Percentiles rank a stretch among this genome's conserved stretches.
Evolutionary conservation across 2,329 filamentous ascomycete genomes (phyloP).

Genomic region (Fusarium neocosmosporiellum): DNA sequence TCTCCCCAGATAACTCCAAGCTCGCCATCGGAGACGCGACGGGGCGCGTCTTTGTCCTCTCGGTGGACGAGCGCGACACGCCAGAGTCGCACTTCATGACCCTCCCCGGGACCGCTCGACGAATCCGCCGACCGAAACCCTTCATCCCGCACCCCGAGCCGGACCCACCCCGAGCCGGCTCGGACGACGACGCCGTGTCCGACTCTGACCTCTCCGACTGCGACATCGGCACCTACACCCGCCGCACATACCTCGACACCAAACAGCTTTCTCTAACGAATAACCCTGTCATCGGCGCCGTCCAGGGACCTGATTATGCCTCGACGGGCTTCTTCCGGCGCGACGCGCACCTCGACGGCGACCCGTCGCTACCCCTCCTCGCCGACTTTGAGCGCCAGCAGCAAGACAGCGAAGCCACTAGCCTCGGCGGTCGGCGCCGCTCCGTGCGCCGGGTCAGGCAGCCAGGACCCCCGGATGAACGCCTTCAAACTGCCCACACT

Average conservation of each 20-base stretch:
- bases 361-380: slow-evolving; percentile 58
- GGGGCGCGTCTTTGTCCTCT: slow-evolving; percentile 68
- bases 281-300: slow-evolving; percentile 63
- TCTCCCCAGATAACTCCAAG: slow-evolving; percentile 66
- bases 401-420: slow-evolving; percentile 51
- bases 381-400: slow-evolving; percentile 57
- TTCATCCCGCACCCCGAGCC: slow-evolving; percentile 64
- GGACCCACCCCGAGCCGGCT: slow-evolving; percentile 50
- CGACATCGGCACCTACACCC: slow-evolving; percentile 41
- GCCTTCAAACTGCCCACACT: slow-evolving; percentile 31
- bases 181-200: slow-evolving; percentile 21
- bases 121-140: slow-evolving; percentile 58
- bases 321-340: slow-evolving; percentile 57
- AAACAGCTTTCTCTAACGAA: slow-evolving; percentile 55
- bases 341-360: slow-evolving; percentile 60
- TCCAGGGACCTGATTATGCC: slow-evolving; percentile 66
- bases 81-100: slow-evolving; percentile 49
- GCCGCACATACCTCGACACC: slow-evolving; percentile 49
- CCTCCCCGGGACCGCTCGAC: slow-evolving; percentile 49
- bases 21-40: slow-evolving; percentile 71
- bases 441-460: slow-evolving; percentile 42
- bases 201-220: slow-evolving; percentile 13
- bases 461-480: slow-evolving; percentile 19
- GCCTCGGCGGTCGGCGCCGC: slow-evolving; percentile 36
- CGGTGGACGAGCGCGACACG: slow-evolving; percentile 58